Evolutionary conservation across 306 rosid species (phyloP), one percentile per base, ranked within the genome.

Genomic region (Cucurbita ficifolia): DNA sequence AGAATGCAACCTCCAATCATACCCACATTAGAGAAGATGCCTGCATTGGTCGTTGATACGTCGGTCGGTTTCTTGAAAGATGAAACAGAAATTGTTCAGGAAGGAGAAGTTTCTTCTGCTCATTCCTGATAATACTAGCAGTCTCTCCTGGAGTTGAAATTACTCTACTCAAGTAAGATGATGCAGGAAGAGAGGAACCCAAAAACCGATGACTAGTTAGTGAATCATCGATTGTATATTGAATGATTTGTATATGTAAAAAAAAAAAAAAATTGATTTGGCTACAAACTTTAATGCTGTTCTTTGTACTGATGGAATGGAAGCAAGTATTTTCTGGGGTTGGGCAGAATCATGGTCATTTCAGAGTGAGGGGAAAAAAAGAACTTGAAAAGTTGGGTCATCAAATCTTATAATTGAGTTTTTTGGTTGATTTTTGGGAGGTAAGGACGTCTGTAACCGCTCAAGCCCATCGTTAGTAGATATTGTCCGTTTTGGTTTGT

Each of bases 1-100:
- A 87, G 97, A 85, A 85, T 77, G 74, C 86, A 87, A 79, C 96
- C 96, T 76, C 91, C 89, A 12, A 80, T 88, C 42, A 81, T 91
- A 46, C 96, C 96, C 73, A 77, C 87, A 16, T 79, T 94, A 82
- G 92, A 87, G 60, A 79, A 87, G 60, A 79, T 65, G 80, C 76
- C 92, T 10, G 55, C 82, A 38, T 45, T 83, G 76, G 86, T 76
- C 38, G 83, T 61, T 45, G 91, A 86, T 82, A 57, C 87, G 73
- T 80, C 95, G 54, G 43, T 38, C 1, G 78, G 77, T 65, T 70
- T 67, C 67, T 58, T 83, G 7, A 81, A 84, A 59, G 75, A 79
- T 74, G 89, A 84, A 64, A 79, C 91, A 50, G 64, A 76, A 39
- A 74, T 76, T 63, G 76, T 79, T 76, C 87, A 75, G 79, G 83